These are phyloP conservation scores for Xylaria sp. DNA, from an alignment of 495 filamentous ascomycete species.

Conservation along the genomic window DNA sequence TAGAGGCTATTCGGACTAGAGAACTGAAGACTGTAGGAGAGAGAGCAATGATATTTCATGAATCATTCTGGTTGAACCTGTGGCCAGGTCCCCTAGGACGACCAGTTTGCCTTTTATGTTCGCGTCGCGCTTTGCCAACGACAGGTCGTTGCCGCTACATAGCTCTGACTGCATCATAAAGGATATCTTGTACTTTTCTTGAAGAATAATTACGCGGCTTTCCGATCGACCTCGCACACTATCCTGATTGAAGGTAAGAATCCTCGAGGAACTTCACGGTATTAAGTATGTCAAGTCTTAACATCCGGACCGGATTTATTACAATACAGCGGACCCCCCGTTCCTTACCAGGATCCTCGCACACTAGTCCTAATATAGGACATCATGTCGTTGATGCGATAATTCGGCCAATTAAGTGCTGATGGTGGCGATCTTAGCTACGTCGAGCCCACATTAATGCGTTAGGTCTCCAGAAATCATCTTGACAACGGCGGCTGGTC, in stretches of 20 bases:
- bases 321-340: background rate
- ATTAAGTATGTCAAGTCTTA: too few relatives aligned
- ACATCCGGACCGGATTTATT: background rate
- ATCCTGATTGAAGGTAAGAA: background rate
- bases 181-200: background rate
- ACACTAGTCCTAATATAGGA: conserved; percentile 34
- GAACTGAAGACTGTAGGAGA: background rate
- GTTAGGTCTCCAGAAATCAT: background rate
- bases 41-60: background rate
- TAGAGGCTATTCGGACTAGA: background rate
- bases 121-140: background rate
- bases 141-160: background rate
- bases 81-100: too few relatives aligned
- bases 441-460: background rate
- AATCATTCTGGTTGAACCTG: background rate
- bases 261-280: background rate
- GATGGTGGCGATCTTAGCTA: background rate
- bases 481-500: background rate
- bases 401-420: background rate
- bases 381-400: background rate
- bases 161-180: background rate
- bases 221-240: conserved; percentile 5
- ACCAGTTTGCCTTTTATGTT: conserved; percentile 1
- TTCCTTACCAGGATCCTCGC: conserved; percentile 29
- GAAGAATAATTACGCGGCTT: background rate